A percentile compares a stretch with the other conserved stretches of the same genome.
phyloP scores from a whole-genome alignment of 129 eudicot species.

The Flaveria bidentis region DNA sequence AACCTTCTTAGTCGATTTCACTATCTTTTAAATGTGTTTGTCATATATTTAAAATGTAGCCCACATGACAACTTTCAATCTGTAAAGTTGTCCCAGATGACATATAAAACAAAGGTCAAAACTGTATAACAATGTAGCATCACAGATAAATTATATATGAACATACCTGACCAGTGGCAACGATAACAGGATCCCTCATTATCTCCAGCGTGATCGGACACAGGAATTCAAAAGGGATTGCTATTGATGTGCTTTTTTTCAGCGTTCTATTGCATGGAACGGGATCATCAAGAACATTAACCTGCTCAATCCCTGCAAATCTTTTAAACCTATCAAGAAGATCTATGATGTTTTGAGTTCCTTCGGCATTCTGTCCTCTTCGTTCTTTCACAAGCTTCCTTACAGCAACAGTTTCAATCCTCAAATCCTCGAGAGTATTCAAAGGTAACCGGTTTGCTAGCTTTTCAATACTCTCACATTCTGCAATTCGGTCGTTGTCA shows the following conservation, averaged over 20 bases:
- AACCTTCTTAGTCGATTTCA: background rate
- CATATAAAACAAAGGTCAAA: background rate
- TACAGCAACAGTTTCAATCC: conserved; percentile 54
- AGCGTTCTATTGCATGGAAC: conserved; percentile 35
- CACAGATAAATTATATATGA: background rate
- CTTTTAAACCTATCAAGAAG: conserved; percentile 58
- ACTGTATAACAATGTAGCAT: conserved; percentile 11
- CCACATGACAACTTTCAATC: too few relatives aligned
- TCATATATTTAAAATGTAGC: too few relatives aligned
- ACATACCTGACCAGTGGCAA: conserved; percentile 82
- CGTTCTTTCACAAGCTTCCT: conserved; percentile 60
- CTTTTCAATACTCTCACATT: conserved; percentile 60
- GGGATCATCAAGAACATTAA: conserved; percentile 53
- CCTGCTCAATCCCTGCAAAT: conserved; percentile 60
- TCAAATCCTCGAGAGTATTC: conserved; percentile 54
- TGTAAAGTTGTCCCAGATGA: background rate
- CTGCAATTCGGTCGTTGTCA: conserved; percentile 58
- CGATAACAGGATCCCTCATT: conserved; percentile 87
- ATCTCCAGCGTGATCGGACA: conserved; percentile 88
- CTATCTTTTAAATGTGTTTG: background rate
- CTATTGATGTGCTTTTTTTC: conserved; percentile 36
- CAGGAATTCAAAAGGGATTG: conserved; percentile 71
- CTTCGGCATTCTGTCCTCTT: conserved; percentile 52
- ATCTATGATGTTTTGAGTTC: conserved; percentile 54
- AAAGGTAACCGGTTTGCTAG: conserved; percentile 64